Base-by-base conservation (phyloP, 139 green algal species). In the Volvox reticuliferus region DNA sequence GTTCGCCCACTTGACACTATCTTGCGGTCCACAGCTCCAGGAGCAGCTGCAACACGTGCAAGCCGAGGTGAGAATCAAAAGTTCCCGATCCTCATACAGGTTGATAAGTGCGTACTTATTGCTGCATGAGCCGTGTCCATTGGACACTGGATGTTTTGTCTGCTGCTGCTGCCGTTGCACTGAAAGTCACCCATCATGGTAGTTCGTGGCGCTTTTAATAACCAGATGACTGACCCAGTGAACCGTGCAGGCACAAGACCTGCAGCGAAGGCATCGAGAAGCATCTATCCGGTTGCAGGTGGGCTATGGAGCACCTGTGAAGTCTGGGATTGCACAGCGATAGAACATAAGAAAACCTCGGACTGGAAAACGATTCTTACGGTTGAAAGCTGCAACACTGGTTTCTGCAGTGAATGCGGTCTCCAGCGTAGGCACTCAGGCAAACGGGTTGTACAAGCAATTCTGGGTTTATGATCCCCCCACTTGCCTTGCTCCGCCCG, bases 41-140 rank as follows among this genome's bases (percentile, higher is more conserved):
- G 62, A 77, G 61, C 61, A 87, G 81, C 81, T 87, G 61, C 61
- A 87, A 32, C 81, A 87, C 61, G 81, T 20, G 16, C n/a, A 87
- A 32, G 20, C 81, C 5, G 81, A 87, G 81, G 81, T 77, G 61
- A 16, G 81, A 20, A 33, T 14, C 9, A 9, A 5, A 55, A 55
- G 5, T 9, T 55, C 9, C 44, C 44, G 67, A 75, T 32, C 67
- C 67, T 75, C 67, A 26, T 12, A 12, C 12, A 12, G 2, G 67
- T 28, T 75, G 67, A 32, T 75, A 32, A 26, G 14, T 75, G 12
- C 22, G 67, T 28, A 55, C 44, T 55, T 75, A 28, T 12, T 75
- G 67, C 22, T 26, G 6, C 12, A 14, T 5, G 67, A 12, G 67
- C 22, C 6, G 14, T 26, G 9, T 28, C 3, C 24, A 12, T 12